Conservation (phyloP, 1,284 basidiomycete species). For the Irpex sp. region DNA sequence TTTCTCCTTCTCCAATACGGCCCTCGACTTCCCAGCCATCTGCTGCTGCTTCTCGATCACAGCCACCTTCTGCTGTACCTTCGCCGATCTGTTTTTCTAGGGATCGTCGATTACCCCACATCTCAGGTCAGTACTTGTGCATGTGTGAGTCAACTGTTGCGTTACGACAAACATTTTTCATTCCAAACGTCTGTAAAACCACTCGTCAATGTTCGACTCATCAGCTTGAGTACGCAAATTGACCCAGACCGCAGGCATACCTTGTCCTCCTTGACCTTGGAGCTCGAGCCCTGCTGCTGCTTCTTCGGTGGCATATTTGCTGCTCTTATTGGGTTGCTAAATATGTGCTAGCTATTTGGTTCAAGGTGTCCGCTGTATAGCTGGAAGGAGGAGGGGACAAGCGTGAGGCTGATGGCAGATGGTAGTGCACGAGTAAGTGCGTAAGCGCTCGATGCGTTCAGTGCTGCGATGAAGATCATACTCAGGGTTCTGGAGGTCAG, state of each 20-base stretch:
- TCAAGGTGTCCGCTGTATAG: background rate
- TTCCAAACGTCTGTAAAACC: constrained; percentile 74
- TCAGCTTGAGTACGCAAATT: constrained; percentile 17
- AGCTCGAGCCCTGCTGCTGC: constrained; percentile 49
- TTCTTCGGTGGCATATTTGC: constrained; percentile 63
- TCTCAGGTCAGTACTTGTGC: background rate
- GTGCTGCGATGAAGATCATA: background rate
- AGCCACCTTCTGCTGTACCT: constrained; percentile 85
- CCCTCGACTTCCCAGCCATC: constrained; percentile 75
- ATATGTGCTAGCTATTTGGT: background rate
- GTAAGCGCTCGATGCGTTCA: background rate
- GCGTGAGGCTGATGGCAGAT: background rate
- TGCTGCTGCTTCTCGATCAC: constrained; percentile 75
- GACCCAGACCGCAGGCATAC: constrained; percentile 32
- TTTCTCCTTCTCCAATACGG: constrained; percentile 76
- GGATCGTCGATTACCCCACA: constrained; percentile 4
- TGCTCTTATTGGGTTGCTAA: background rate
- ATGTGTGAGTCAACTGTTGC: background rate
- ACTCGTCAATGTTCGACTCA: constrained; percentile 28
- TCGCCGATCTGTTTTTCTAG: constrained; percentile 92
- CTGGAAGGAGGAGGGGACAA: background rate
- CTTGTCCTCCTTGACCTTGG: constrained; percentile 77
- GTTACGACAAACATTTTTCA: constrained; percentile 76
- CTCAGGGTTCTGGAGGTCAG: background rate
- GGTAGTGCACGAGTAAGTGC: background rate